These are phyloP conservation scores for Byssochlamys sp. DNA, from an alignment of 2,329 filamentous ascomycete genomes.

Conservation along the genomic window DNA sequence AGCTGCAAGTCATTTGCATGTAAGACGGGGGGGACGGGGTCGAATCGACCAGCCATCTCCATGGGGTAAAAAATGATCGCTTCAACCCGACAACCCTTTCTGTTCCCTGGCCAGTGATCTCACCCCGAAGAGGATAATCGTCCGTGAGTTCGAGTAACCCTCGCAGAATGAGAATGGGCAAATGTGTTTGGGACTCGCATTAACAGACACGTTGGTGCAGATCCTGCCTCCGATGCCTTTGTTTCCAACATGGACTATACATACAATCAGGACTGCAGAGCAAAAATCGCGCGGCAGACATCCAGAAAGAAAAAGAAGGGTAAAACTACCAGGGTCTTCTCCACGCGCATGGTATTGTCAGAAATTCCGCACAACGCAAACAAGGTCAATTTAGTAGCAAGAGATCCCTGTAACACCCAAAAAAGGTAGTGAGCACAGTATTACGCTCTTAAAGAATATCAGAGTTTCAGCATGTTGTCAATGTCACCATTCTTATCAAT, in stretches of 20 bases:
- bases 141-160: not conserved
- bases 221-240: not conserved
- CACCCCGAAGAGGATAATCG: not conserved
- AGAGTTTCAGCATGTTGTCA: not conserved
- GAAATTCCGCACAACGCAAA: not conserved
- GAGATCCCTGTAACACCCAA: not conserved
- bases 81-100: not conserved
- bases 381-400: not conserved
- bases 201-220: not conserved
- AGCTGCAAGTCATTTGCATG: not conserved
- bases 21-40: not conserved
- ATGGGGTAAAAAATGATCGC: not conserved
- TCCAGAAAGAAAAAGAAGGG: not conserved
- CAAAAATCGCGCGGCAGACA: not conserved
- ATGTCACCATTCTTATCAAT: not conserved
- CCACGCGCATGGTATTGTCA: not conserved
- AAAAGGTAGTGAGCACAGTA: not conserved
- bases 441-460: not conserved
- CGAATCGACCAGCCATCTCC: not conserved
- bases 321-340: not conserved
- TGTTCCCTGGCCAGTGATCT: not conserved
- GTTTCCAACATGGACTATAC: not conserved
- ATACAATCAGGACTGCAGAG: not conserved
- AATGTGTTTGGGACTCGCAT: not conserved
- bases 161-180: not conserved